A percentile compares a stretch with the other conserved stretches of the same genome.
These are phyloP conservation scores for Chaetoscypha palmicola DNA, from an alignment of 2,329 filamentous ascomycete species.

Conservation along the genomic window DNA sequence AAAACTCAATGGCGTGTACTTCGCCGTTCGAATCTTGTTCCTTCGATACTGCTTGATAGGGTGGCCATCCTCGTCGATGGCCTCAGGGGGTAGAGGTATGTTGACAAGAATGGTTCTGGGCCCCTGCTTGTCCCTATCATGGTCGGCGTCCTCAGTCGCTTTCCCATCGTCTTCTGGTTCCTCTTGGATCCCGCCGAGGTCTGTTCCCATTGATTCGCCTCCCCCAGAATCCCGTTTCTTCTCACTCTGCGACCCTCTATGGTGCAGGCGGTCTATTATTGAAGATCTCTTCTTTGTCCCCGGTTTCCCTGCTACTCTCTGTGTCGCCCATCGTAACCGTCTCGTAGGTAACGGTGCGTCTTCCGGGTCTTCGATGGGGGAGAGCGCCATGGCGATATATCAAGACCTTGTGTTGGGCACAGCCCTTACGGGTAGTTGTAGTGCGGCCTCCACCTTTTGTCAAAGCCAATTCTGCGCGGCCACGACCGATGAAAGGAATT, in stretches of 20 bases:
- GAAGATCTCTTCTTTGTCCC: conserved; percentile 74
- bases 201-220: conserved; percentile 31
- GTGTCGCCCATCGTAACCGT: conserved; percentile 93
- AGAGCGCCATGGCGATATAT: conserved; percentile 17
- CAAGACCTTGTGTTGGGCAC: conserved; percentile 16
- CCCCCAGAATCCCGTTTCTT: conserved; percentile 55
- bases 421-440: conserved; percentile 17
- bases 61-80: conserved; percentile 74
- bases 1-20: conserved; percentile 94
- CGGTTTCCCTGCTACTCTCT: conserved; percentile 69
- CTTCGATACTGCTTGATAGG: conserved; percentile 65
- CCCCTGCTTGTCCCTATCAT: conserved; percentile 33
- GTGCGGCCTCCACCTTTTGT: conserved; percentile 12
- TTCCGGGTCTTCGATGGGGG: conserved; percentile 26
- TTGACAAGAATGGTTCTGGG: conserved; percentile 76
- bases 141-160: conserved; percentile 29
- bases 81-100: conserved; percentile 64
- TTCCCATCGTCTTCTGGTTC: conserved; percentile 17
- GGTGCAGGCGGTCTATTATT: conserved; percentile 69
- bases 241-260: conserved; percentile 51
- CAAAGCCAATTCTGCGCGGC: not conserved
- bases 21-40: conserved; percentile 97
- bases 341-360: conserved; percentile 56
- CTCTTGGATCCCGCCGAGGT: conserved; percentile 28
- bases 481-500: not conserved